Percentiles rank a stretch among this genome's conserved stretches.
These are phyloP conservation scores for Pelargonium nanum DNA, from an alignment of 345 rosid genomes.

Conservation along the genomic window DNA sequence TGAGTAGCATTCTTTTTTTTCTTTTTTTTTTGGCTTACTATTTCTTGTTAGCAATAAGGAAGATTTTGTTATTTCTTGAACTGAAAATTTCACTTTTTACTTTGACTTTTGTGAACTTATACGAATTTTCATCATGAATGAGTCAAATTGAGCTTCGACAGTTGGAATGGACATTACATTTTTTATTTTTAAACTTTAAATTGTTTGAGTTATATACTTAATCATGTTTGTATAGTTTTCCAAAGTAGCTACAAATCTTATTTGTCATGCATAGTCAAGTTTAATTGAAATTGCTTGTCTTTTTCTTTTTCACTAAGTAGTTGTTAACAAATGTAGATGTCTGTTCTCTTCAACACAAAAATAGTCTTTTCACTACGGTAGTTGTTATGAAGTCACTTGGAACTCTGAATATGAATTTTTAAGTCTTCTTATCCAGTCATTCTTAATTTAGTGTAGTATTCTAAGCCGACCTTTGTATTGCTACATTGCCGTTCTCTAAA, in stretches of 20 bases:
- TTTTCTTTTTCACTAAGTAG: too few relatives aligned
- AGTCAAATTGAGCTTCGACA: not conserved
- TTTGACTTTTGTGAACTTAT: not conserved
- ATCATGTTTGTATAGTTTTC: not conserved
- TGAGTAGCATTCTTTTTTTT: conserved; percentile 19
- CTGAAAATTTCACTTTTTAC: not conserved
- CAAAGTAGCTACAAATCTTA: too few relatives aligned
- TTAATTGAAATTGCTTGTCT: not conserved
- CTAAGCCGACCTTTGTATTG: not conserved
- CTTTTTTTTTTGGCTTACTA: not conserved
- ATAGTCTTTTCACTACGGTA: not conserved
- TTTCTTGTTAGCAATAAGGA: not conserved
- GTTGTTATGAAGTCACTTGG: not conserved
- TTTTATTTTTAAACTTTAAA: too few relatives aligned
- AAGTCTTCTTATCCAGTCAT: too few relatives aligned
- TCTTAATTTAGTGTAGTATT: not conserved
- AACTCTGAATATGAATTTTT: not conserved
- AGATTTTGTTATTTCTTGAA: not conserved
- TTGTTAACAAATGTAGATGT: too few relatives aligned
- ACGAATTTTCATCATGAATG: not conserved
- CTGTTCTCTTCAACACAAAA: too few relatives aligned
- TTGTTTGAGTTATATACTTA: too few relatives aligned
- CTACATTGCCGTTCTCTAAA: not conserved
- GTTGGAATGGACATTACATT: not conserved
- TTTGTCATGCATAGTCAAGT: too few relatives aligned